Evolutionary conservation across 2,329 filamentous ascomycete genomes (phyloP), one percentile per base, ranked within the genome.

Genomic region (Talaromyces marneffei): DNA sequence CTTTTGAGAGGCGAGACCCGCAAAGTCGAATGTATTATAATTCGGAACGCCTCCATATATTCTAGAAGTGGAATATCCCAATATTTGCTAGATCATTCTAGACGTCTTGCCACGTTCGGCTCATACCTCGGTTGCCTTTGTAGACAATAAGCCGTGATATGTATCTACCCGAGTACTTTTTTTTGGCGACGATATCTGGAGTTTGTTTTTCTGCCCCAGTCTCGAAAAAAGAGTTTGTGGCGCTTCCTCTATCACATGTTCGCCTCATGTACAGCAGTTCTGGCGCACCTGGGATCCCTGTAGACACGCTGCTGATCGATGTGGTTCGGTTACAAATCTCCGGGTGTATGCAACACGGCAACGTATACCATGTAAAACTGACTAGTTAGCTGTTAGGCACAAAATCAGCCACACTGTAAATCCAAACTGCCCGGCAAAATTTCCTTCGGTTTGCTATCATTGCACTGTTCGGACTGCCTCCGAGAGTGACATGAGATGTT

Each of bases 311-410:
- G 46, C 57, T 40, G 52, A 25, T 53, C 48, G 10, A 40, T 35
- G 46, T 59, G 29, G 57, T 40, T 53, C 35, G 48, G n/a, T 53
- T 59, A n/a, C 46, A 39, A 59, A 59, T 59, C 35, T 59, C 57
- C 57, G 57, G 46, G 18, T 52, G 44, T 18, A 25, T 37, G 16
- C 40, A 50, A 18, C 23, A n/a, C 31, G 40, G 37, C 16, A 50
- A 48, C n/a, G 44, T 59, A 37, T 20, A 7, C 18, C n/a, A 23
- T 56, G 16, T 31, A 40, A n/a, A n/a, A n/a, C 33, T 55, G 29
- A 18, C 29, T 35, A 20, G 9, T 7, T 44, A 44, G 20, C 33
- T 39, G n/a, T 29, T 25, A 27, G 10, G 12, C 10, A 29, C 25
- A 40, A 23, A 33, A 33, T 42, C 33, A 42, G 18, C 27, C 5